Evolutionary conservation across 2,329 filamentous ascomycete genomes (phyloP).

Genomic region (Teratosphaeria pseudoeucalypti): DNA sequence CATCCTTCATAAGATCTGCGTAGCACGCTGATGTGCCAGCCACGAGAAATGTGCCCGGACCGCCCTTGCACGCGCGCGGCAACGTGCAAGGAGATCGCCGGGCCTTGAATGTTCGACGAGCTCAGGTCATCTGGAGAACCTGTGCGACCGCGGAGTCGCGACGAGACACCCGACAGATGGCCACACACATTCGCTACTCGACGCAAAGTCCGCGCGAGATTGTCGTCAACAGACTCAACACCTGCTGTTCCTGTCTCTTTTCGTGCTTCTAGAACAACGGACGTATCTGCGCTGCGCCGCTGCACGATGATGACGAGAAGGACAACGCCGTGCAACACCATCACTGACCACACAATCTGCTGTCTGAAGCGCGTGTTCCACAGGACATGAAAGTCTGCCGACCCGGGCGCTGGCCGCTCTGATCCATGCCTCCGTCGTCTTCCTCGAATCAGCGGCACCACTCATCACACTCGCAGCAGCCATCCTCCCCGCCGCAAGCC

Average conservation of each 20-base stretch:
- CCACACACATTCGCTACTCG: neutral
- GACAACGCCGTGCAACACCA: neutral
- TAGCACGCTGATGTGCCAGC: neutral
- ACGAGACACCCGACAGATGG: neutral
- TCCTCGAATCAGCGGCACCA: neutral
- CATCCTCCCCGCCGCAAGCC: neutral
- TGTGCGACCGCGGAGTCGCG: constrained; percentile 1
- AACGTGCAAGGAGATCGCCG: neutral
- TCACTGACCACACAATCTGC: neutral
- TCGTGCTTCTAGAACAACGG: neutral
- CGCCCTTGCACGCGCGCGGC: neutral
- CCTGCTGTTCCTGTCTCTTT: neutral
- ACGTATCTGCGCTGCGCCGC: neutral
- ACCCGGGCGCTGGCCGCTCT: neutral
- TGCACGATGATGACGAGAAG: constrained; percentile 1
- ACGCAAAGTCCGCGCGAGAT: neutral
- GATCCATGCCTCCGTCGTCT: constrained; percentile 1
- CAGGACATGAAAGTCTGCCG: constrained; percentile 1
- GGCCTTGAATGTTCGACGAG: neutral
- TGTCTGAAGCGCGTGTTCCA: neutral
- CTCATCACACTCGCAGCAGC: neutral
- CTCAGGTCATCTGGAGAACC: constrained; percentile 3
- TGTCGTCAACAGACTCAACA: neutral
- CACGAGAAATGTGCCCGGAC: neutral
- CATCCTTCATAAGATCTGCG: neutral